Evolutionary conservation across 2,329 filamentous ascomycete genomes (phyloP).

Genomic region (Fusarium protoensiforme): DNA sequence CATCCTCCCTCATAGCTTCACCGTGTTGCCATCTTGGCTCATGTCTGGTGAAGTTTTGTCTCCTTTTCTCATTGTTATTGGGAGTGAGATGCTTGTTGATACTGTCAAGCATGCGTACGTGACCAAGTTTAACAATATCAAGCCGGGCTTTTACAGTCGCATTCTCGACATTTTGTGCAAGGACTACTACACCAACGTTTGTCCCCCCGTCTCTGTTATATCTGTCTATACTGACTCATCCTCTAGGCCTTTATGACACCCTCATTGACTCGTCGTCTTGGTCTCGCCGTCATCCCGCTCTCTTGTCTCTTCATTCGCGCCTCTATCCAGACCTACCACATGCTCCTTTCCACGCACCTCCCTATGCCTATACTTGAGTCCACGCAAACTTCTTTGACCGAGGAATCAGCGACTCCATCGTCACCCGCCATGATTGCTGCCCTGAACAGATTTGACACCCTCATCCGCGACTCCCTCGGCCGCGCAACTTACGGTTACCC

Average conservation of each 20-base stretch:
- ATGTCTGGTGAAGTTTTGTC: slow-evolving; percentile 86
- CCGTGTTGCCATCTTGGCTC: slow-evolving; percentile 82
- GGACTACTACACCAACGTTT: slow-evolving; percentile 94
- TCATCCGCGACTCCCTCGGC: slow-evolving; percentile 80
- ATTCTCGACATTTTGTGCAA: slow-evolving; percentile 95
- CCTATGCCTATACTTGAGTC: slow-evolving; percentile 77
- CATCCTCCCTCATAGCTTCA: slow-evolving; percentile 91
- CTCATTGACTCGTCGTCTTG: slow-evolving; percentile 88
- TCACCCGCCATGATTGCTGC: slow-evolving; percentile 82
- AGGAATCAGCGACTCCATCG: slow-evolving; percentile 70
- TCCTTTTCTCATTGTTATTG: slow-evolving; percentile 92
- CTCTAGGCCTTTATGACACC: slow-evolving; percentile 86
- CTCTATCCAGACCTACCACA: slow-evolving; percentile 95
- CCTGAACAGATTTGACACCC: slow-evolving; percentile 80
- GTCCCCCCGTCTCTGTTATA: slow-evolving; percentile 41
- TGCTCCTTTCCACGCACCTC: slow-evolving; percentile 92
- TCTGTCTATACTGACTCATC: slow-evolving; percentile 20
- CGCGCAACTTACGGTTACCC: slow-evolving; percentile 75
- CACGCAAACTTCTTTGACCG: slow-evolving; percentile 71
- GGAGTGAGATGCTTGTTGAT: slow-evolving; percentile 96
- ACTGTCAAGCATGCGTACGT: slow-evolving; percentile 98
- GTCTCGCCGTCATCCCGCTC: slow-evolving; percentile 89
- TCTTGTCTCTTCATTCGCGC: slow-evolving; percentile 96
- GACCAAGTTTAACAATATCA: slow-evolving; percentile 98
- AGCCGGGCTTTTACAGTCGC: slow-evolving; percentile 86